phyloP scores from a whole-genome alignment of 78 protist species.

The Salpingoeca rosetta region DNA sequence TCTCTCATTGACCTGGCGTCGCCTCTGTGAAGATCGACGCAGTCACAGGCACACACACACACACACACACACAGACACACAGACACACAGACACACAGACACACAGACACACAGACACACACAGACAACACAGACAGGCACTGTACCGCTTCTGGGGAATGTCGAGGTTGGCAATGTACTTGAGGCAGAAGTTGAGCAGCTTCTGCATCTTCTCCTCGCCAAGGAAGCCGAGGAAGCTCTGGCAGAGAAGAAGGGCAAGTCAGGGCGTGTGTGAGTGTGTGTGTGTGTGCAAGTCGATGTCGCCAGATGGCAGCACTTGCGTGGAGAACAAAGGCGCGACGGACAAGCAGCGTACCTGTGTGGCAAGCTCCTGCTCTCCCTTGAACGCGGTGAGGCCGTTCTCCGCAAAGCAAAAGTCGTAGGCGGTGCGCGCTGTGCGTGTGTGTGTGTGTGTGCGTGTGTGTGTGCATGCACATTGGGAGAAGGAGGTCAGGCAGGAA shows the following conservation, averaged over 20 bases:
- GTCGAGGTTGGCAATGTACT: constrained; percentile 69
- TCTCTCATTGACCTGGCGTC: too few species aligned
- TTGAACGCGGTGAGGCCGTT: constrained; percentile 92
- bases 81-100: not conserved
- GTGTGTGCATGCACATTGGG: not conserved
- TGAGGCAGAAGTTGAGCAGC: constrained; percentile 65
- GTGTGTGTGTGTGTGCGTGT: not conserved
- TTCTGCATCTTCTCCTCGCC: constrained; percentile 74
- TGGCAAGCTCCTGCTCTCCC: constrained; percentile 49
- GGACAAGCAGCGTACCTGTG: not conserved
- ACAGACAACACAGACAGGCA: not conserved
- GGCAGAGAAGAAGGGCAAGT: not conserved
- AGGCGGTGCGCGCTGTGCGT: constrained; percentile 8
- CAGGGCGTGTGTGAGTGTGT: not conserved
- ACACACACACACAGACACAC: not conserved
- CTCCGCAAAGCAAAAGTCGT: constrained; percentile 87
- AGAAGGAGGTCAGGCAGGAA: not conserved
- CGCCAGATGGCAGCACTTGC: not conserved
- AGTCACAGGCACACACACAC: not conserved
- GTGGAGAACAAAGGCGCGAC: too few species aligned
- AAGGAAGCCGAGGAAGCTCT: constrained; percentile 34
- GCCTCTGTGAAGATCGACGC: too few species aligned
- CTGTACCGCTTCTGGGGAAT: not conserved
- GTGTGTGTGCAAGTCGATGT: not conserved
- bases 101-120: not conserved